Percentiles rank a stretch among this genome's conserved stretches.
phyloP scores from a whole-genome alignment of 176 grass and related monocot genomes.

The Lolium perenne region DNA sequence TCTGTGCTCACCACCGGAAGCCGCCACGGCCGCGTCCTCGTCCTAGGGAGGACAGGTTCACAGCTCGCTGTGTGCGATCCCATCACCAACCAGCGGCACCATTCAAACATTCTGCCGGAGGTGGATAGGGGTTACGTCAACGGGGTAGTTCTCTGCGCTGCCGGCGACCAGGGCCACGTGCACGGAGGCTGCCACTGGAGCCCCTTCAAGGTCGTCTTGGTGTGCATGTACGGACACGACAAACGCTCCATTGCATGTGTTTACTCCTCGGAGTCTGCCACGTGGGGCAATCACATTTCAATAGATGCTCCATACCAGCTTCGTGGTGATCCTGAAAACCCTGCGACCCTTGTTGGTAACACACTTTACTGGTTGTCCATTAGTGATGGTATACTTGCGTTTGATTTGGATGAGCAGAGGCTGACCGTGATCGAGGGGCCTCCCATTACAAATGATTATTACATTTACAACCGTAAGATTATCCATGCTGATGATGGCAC shows the following conservation, averaged over 20 bases:
- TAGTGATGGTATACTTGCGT: not conserved
- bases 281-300: not conserved
- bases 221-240: not conserved
- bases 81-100: not conserved
- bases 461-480: not conserved
- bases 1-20: no score
- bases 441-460: not conserved
- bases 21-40: no score
- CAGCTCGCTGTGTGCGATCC: not conserved
- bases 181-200: not conserved
- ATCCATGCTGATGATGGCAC: not conserved
- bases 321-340: no score
- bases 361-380: not conserved
- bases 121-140: rapidly evolving
- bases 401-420: not conserved
- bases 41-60: no score
- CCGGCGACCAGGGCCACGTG: not conserved
- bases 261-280: not conserved
- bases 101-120: not conserved
- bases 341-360: not conserved
- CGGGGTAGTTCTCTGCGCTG: not conserved
- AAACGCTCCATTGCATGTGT: not conserved
- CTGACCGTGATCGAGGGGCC: not conserved
- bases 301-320: not conserved
- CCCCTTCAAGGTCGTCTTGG: not conserved